Evolutionary conservation across 805 yeast species (phyloP).

Genomic region (Ogataea wickerhamii): DNA sequence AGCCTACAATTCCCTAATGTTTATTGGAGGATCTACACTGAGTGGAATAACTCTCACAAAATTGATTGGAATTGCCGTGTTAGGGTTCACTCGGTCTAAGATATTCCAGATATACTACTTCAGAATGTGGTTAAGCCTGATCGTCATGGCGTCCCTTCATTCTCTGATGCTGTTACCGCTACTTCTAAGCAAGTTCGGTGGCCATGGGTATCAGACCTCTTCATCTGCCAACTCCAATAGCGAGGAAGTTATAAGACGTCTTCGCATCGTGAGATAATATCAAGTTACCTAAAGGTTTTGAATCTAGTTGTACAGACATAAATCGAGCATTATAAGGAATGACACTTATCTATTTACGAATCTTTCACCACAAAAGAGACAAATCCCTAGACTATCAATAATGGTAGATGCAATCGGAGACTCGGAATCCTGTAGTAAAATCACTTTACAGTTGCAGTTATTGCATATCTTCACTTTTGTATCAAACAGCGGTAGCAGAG

Average conservation of each 20-base stretch:
- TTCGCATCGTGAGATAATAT: constrained; percentile 10
- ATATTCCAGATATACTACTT: constrained; percentile 91
- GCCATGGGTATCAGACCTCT: constrained; percentile 42
- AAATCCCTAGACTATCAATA: constrained; percentile 22
- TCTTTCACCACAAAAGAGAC: constrained; percentile 24
- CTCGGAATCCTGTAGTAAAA: constrained; percentile 2
- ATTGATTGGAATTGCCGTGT: constrained; percentile 78
- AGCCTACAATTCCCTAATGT: constrained; percentile 58
- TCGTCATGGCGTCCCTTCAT: constrained; percentile 74
- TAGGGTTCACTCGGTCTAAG: constrained; percentile 82
- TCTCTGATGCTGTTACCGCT: constrained; percentile 78
- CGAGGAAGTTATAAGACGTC: constrained; percentile 24
- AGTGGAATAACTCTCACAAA: constrained; percentile 91
- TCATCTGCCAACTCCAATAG: constrained; percentile 18
- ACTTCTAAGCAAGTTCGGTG: constrained; percentile 60
- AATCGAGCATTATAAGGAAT: not conserved
- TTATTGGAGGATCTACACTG: constrained; percentile 87
- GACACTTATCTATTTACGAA: constrained; percentile 7
- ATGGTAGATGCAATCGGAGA: constrained; percentile 12
- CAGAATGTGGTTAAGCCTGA: constrained; percentile 87
- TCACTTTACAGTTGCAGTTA: constrained; percentile 31
- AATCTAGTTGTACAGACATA: constrained; percentile 1
- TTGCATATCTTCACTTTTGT: constrained; percentile 34
- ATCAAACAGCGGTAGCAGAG: constrained; percentile 36
- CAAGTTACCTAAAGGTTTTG: constrained; percentile 5